phyloP scores from a whole-genome alignment of 495 filamentous ascomycete genomes.

The Ascodesmis nigricans region DNA sequence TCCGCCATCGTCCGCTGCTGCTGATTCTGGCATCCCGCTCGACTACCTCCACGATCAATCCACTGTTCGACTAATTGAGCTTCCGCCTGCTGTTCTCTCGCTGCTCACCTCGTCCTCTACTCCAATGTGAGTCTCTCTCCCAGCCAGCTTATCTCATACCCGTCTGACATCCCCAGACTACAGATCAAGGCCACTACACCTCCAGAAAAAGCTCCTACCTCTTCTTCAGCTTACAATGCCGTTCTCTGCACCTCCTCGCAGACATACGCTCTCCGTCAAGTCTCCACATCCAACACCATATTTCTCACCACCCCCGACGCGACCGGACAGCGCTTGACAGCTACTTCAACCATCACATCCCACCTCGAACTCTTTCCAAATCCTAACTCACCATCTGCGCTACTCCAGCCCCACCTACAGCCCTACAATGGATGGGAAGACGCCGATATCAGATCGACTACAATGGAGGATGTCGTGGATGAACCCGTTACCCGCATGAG shows the following conservation, averaged over 20 bases:
- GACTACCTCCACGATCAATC: too few relatives aligned
- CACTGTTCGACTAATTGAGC: constrained; percentile 39
- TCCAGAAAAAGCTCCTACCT: constrained; percentile 9
- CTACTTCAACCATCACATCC: constrained; percentile 9
- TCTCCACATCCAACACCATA: constrained; percentile 50
- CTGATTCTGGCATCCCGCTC: too few relatives aligned
- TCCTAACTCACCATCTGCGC: constrained; percentile 7
- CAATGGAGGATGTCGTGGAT: not conserved
- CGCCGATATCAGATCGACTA: too few relatives aligned
- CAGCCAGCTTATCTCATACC: not conserved
- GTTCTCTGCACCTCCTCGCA: constrained; percentile 40
- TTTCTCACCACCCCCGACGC: constrained; percentile 33
- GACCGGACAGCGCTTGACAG: constrained; percentile 6
- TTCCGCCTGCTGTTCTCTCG: constrained; percentile 38
- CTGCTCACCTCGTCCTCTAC: constrained; percentile 29
- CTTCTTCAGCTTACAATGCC: constrained; percentile 27
- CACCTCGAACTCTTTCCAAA: constrained; percentile 15
- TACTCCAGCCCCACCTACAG: constrained; percentile 1
- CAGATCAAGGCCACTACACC: constrained; percentile 36
- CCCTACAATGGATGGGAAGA: not conserved
- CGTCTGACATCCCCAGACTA: constrained; percentile 26
- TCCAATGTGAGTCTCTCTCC: constrained; percentile 24
- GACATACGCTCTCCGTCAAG: constrained; percentile 47
- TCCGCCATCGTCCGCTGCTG: too few relatives aligned
- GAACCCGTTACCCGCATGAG: constrained; percentile 1